Conservation (phyloP, 306 rosid genomes). For the Castanospermum australe region DNA sequence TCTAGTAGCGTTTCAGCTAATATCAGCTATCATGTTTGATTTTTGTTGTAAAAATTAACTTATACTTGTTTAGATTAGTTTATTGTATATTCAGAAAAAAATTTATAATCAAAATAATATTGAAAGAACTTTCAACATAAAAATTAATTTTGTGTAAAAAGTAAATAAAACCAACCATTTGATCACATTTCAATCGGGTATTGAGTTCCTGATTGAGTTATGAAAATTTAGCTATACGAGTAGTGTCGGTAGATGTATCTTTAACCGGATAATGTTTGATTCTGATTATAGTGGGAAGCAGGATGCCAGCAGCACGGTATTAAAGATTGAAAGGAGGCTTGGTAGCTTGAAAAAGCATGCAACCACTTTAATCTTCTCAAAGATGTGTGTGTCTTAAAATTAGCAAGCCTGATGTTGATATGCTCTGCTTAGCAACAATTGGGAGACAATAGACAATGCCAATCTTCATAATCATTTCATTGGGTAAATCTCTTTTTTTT, state of each 20-base stretch:
- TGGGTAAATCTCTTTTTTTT: slow-evolving; percentile 38
- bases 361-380: slow-evolving; percentile 43
- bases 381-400: slow-evolving; percentile 47
- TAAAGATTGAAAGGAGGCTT: slow-evolving; percentile 41
- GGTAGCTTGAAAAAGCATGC: slow-evolving; percentile 38
- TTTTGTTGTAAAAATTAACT: neutral
- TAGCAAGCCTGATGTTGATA: slow-evolving; percentile 34
- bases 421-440: slow-evolving; percentile 41
- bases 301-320: slow-evolving; percentile 44
- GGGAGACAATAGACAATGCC: slow-evolving; percentile 51
- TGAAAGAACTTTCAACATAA: no score
- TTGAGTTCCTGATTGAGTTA: neutral
- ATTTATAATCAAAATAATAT: no score
- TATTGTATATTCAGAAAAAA: neutral
- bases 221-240: neutral
- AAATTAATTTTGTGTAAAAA: no score
- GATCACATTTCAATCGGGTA: slow-evolving; percentile 14
- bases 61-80: no score
- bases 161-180: no score
- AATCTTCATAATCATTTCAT: slow-evolving; percentile 50
- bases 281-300: slow-evolving; percentile 33
- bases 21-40: neutral
- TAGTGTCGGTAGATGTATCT: neutral
- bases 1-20: slow-evolving; percentile 6
- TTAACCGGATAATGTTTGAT: neutral